Percentiles rank a stretch among this genome's conserved stretches.
Conservation (phyloP, 208 protist species). For the Acanthamoeba healyi region DNA sequence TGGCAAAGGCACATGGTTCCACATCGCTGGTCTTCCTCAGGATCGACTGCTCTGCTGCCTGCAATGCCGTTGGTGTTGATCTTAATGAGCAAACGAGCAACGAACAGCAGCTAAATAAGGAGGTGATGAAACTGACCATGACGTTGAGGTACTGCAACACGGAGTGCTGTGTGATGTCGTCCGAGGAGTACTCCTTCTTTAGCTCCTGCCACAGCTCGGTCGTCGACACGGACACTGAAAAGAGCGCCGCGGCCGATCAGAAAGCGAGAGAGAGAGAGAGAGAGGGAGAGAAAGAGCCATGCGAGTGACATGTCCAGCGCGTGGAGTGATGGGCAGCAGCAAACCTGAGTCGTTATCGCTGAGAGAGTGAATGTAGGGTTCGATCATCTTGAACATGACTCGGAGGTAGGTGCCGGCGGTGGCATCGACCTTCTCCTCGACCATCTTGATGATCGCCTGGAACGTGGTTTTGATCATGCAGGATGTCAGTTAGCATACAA, state of each 20-base stretch:
- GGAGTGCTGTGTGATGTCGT: constrained; percentile 6
- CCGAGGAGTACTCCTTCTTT: constrained; percentile 10
- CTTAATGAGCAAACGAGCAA: not conserved
- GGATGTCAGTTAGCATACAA: not conserved
- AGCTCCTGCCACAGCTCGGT: constrained; percentile 22
- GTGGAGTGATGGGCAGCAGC: not conserved
- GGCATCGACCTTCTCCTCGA: constrained; percentile 50
- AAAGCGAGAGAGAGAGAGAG: not conserved
- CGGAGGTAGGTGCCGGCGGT: constrained; percentile 8
- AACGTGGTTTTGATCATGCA: not conserved
- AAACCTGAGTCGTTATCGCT: constrained; percentile 16
- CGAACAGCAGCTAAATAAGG: no score
- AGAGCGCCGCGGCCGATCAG: no score
- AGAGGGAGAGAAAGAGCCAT: not conserved
- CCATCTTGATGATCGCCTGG: constrained; percentile 18
- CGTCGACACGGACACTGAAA: not conserved
- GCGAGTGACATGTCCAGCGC: not conserved
- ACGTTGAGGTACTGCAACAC: constrained; percentile 56
- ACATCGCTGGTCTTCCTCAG: constrained; percentile 27
- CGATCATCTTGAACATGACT: constrained; percentile 45
- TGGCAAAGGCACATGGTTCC: not conserved
- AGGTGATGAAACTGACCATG: not conserved
- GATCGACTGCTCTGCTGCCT: constrained; percentile 10
- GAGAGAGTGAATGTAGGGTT: constrained; percentile 25
- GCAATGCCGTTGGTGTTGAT: not conserved